Base-by-base conservation (phyloP, 495 filamentous ascomycete species). In the Pyrenopolyporus hunteri region DNA sequence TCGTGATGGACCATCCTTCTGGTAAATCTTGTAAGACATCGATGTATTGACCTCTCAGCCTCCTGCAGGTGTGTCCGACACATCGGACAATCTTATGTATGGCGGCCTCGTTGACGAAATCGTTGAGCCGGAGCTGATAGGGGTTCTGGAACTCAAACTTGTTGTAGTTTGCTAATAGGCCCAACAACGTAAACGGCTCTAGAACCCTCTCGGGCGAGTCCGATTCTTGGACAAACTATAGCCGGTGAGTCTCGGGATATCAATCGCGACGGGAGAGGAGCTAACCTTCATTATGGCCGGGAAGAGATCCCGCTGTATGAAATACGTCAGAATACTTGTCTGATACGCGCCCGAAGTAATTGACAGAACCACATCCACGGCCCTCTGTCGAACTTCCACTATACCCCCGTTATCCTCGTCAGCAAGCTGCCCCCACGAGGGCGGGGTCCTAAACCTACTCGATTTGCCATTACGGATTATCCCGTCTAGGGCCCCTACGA, bases 141-240 rank as follows among this genome's bases (percentile, higher is more conserved):
- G 94, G 94, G 63, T 98, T 98, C 74, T 96, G 94, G 54, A 95
- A 91, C 76, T 98, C 94, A 66, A 98, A 98, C 74, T 97, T 98
- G 82, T 97, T 97, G 82, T 97, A 98, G 74, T 98, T 98, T 63
- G 89, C 91, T 50, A 98, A 77, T n/a, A 97, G 76, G 6, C 93
- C 95, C 4, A 97, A 77, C 32, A 97, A 81, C 23, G 88, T 83
- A 55, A 97, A 93, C 1, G 93, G 89, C 50, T 89, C 84, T 20
- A 90, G 79, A 40, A 82, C 83, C 60, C 85, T 77, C 1, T 80
- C 72, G 2, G 81, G 74, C 44, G 79, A 80, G 29, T 92, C 88
- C 8, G 85, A 82, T 53, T 96, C 92, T 76, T 96, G 90, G 50
- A 96, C 86, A 69, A 91, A 91, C 92, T 97, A 62, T 5, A 17